phyloP scores from a whole-genome alignment of 805 yeast species.

The Hanseniaspora clermontiae region DNA sequence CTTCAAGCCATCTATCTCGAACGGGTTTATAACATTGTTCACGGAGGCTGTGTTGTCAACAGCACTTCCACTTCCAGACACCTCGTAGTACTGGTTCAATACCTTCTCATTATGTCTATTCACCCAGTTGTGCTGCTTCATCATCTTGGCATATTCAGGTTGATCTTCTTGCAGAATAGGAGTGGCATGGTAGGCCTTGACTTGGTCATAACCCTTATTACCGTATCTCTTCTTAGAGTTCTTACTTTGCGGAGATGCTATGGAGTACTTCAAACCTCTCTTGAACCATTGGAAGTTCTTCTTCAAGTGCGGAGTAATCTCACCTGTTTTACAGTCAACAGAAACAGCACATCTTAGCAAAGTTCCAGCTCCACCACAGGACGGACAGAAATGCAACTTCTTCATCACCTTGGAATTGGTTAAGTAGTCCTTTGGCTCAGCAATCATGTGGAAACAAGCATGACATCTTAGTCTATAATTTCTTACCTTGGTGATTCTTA shows the following conservation, averaged over 20 bases:
- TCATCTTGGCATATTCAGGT: slow-evolving; percentile 77
- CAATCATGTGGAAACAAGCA: slow-evolving; percentile 80
- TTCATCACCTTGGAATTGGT: slow-evolving; percentile 20
- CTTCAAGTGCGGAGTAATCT: slow-evolving; percentile 76
- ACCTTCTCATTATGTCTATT: slow-evolving; percentile 75
- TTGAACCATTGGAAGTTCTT: slow-evolving; percentile 86
- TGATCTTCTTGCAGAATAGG: slow-evolving; percentile 81
- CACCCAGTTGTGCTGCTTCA: slow-evolving; percentile 81
- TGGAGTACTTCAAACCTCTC: slow-evolving; percentile 68
- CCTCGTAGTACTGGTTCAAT: slow-evolving; percentile 81
- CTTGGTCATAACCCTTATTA: slow-evolving; percentile 54
- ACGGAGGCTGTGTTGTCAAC: slow-evolving; percentile 34
- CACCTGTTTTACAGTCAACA: slow-evolving; percentile 65
- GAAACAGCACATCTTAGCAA: slow-evolving; percentile 82
- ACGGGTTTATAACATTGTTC: slow-evolving; percentile 79
- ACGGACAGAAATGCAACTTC: slow-evolving; percentile 80
- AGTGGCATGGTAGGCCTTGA: slow-evolving; percentile 37
- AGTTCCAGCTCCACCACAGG: slow-evolving; percentile 83
- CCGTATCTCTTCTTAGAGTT: slow-evolving; percentile 60
- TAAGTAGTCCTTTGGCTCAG: slow-evolving; percentile 51
- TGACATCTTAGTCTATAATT: slow-evolving; percentile 94
- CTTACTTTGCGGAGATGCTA: slow-evolving; percentile 81
- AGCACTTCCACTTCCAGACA: slow-evolving; percentile 32
- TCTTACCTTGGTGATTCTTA: slow-evolving; percentile 70
- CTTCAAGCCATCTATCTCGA: slow-evolving; percentile 50